A percentile compares a stretch with the other conserved stretches of the same genome.
Conservation (phyloP, 139 green algal genomes). For the Mesotaenium endlicherianum region DNA sequence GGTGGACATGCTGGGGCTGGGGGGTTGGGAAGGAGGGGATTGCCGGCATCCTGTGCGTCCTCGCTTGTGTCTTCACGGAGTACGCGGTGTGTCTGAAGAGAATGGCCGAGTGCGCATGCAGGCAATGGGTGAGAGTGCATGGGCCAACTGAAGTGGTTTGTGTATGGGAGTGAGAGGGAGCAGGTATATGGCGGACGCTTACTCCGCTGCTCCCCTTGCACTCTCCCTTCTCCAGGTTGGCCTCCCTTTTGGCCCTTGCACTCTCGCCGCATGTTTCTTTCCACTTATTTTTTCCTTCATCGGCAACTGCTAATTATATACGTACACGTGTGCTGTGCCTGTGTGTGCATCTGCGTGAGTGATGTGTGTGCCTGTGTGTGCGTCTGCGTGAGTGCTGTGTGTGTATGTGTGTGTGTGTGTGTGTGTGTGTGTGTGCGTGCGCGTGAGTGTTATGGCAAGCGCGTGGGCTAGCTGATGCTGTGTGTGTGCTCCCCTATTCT, state of each 20-base stretch:
- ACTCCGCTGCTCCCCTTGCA: slow-evolving; percentile 19
- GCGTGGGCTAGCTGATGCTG: neutral
- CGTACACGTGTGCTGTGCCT: neutral
- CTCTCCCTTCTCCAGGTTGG: slow-evolving; percentile 30
- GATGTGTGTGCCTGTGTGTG: neutral
- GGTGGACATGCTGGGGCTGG: too few relatives aligned
- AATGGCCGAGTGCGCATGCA: neutral
- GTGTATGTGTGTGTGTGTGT: neutral
- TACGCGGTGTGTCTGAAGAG: neutral
- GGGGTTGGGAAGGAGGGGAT: too few relatives aligned
- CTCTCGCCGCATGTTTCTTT: neutral
- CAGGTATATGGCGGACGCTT: slow-evolving; percentile 33
- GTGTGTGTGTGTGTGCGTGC: neutral
- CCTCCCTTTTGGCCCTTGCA: neutral
- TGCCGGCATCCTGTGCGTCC: too few relatives aligned
- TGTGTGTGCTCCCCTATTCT: neutral
- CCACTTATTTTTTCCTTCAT: neutral
- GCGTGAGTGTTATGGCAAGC: neutral
- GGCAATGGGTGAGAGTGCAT: neutral
- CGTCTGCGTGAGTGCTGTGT: neutral
- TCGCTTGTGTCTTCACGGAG: neutral
- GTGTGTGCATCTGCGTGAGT: neutral
- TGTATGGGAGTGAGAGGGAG: neutral
- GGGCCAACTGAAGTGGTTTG: neutral
- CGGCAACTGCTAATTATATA: neutral